These are phyloP conservation scores for Biscogniauxia sp. DNA, from an alignment of 2,329 filamentous ascomycete species.

Conservation along the genomic window DNA sequence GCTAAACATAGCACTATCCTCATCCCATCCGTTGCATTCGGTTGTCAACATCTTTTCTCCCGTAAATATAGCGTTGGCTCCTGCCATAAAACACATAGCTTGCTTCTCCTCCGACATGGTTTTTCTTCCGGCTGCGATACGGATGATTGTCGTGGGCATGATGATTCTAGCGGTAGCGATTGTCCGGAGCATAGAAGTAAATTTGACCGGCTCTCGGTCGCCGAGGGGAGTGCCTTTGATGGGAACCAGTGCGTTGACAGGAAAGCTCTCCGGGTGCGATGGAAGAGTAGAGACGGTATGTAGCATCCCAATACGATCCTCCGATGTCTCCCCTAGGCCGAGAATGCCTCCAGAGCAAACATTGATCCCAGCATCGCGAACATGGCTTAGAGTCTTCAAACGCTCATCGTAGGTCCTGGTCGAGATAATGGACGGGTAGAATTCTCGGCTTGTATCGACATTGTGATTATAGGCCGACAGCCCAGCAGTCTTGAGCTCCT, in stretches of 20 bases:
- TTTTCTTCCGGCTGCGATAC: conserved; percentile 80
- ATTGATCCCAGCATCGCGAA: conserved; percentile 82
- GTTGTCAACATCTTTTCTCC: conserved; percentile 96
- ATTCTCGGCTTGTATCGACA: conserved; percentile 84
- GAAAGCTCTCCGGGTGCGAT: conserved; percentile 83
- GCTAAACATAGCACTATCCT: conserved; percentile 80
- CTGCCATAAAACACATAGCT: conserved; percentile 83
- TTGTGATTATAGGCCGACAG: conserved; percentile 95
- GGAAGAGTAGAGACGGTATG: conserved; percentile 80
- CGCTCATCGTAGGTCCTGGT: conserved; percentile 87
- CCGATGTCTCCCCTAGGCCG: conserved; percentile 74
- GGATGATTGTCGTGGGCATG: conserved; percentile 82
- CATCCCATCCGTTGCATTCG: conserved; percentile 86
- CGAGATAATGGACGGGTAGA: conserved; percentile 82
- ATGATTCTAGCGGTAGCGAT: conserved; percentile 80
- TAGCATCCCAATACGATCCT: conserved; percentile 79
- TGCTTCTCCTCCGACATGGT: conserved; percentile 87
- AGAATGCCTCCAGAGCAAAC: conserved; percentile 90
- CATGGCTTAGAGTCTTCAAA: conserved; percentile 73
- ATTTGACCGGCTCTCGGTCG: conserved; percentile 68
- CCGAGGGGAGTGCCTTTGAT: conserved; percentile 88
- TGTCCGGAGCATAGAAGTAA: conserved; percentile 76
- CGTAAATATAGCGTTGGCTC: conserved; percentile 92
- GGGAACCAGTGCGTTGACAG: conserved; percentile 85
- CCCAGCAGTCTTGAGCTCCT: conserved; percentile 78